Conservation (phyloP, 2,329 filamentous ascomycete species). For the Cephalotrichum gorgonifer region DNA sequence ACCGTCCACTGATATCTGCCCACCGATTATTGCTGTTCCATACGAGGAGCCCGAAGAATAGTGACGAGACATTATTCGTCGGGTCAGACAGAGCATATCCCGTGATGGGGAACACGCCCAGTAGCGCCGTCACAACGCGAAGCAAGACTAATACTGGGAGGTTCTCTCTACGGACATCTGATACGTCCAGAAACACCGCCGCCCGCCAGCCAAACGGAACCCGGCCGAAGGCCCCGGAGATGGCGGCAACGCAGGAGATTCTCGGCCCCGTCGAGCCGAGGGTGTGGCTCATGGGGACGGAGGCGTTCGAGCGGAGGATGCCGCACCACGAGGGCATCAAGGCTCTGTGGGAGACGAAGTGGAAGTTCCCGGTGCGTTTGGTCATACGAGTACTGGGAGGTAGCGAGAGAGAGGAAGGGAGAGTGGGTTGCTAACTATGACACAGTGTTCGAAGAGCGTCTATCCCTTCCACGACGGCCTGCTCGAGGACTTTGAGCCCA, state of each 20-base stretch:
- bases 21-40: no score
- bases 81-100: no score
- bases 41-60: no score
- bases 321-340: conserved; percentile 50
- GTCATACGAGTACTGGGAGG: no score
- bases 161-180: no score
- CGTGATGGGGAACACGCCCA: no score
- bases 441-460: conserved; percentile 47
- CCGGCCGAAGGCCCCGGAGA: no score
- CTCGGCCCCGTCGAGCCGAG: conserved; percentile 5
- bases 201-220: not conserved
- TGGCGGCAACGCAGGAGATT: not conserved
- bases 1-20: no score
- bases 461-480: conserved; percentile 68
- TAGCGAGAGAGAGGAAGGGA: not conserved
- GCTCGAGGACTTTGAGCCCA: conserved; percentile 57
- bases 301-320: conserved; percentile 31
- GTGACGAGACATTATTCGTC: no score
- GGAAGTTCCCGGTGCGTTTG: conserved; percentile 53
- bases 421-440: not conserved
- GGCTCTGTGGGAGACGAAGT: conserved; percentile 65
- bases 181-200: no score
- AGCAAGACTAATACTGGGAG: no score
- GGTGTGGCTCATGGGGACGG: conserved; percentile 32
- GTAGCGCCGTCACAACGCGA: no score